Conservation (phyloP, 306 rosid species). For the Fragaria ananassa region DNA sequence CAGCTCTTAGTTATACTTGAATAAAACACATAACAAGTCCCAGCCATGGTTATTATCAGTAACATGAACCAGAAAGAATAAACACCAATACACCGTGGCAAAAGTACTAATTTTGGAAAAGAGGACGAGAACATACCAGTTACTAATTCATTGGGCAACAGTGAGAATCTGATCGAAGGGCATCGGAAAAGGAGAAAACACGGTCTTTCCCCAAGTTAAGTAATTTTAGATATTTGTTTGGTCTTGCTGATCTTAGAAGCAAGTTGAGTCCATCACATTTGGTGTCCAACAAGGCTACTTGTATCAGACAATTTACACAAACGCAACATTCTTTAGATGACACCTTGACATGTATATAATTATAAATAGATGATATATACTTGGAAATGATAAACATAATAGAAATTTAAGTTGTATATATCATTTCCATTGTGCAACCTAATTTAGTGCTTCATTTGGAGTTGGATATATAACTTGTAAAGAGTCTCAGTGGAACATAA, state of each 20-base stretch:
- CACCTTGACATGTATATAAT: not conserved
- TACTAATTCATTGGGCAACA: not conserved
- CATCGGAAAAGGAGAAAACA: not conserved
- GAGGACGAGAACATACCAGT: not conserved
- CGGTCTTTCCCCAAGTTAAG: not conserved
- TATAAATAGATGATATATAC: not conserved
- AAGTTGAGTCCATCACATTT: not conserved
- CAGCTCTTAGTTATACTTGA: not conserved
- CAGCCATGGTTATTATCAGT: not conserved
- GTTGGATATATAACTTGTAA: conserved; percentile 19
- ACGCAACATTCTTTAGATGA: not conserved
- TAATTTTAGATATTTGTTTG: not conserved
- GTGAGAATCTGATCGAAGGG: not conserved
- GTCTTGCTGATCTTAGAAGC: not conserved
- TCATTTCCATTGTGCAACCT: not conserved
- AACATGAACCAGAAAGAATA: not conserved
- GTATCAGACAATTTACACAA: conserved; percentile 4
- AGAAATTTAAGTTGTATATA: conserved; percentile 6
- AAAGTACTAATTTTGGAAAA: not conserved
- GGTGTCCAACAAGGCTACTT: not conserved
- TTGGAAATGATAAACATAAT: conserved; percentile 1
- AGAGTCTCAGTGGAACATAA: conserved; percentile 6
- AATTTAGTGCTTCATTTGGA: not conserved
- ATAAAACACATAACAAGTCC: not conserved
- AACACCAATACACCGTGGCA: not conserved